Evolutionary conservation across 2,329 filamentous ascomycete species (phyloP).

Genomic region (Ophiocordyceps camponoti-rufipedis): DNA sequence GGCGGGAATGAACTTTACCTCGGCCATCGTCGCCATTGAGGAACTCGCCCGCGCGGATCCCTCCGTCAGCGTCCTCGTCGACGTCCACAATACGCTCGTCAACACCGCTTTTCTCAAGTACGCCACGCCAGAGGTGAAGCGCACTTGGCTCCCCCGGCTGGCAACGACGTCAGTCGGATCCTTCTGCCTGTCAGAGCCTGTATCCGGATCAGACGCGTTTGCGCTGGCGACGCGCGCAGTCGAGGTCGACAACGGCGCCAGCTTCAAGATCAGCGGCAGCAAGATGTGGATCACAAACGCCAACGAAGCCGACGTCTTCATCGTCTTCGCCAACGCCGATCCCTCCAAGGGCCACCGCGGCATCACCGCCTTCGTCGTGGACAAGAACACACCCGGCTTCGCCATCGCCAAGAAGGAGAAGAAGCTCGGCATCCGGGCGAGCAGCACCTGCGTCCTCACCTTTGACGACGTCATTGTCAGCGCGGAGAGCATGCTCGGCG

Average conservation of each 20-base stretch:
- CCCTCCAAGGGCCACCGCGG: slow-evolving; percentile 88
- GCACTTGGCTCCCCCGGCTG: slow-evolving; percentile 74
- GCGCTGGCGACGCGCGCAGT: slow-evolving; percentile 81
- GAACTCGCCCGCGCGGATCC: slow-evolving; percentile 89
- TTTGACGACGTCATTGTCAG: slow-evolving; percentile 93
- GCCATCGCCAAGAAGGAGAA: slow-evolving; percentile 98
- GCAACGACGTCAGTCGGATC: slow-evolving; percentile 81
- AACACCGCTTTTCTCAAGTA: slow-evolving; percentile 86
- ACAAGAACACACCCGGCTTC: slow-evolving; percentile 80
- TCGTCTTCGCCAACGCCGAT: slow-evolving; percentile 93
- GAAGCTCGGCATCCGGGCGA: slow-evolving; percentile 93
- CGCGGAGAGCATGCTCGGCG: slow-evolving; percentile 70
- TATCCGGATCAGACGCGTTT: slow-evolving; percentile 89
- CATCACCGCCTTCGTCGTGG: slow-evolving; percentile 88
- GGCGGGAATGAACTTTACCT: slow-evolving; percentile 96
- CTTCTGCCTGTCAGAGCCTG: slow-evolving; percentile 85
- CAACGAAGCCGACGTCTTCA: slow-evolving; percentile 84
- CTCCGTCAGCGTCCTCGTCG: slow-evolving; percentile 83
- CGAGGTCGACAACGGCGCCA: slow-evolving; percentile 61
- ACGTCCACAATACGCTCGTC: slow-evolving; percentile 96
- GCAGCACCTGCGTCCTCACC: slow-evolving; percentile 91
- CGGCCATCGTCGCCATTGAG: slow-evolving; percentile 91
- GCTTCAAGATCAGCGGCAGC: slow-evolving; percentile 73
- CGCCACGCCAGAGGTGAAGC: slow-evolving; percentile 58
- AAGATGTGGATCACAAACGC: slow-evolving; percentile 99